Base-by-base conservation (phyloP, 345 rosid genomes). In the Brassica juncea region DNA sequence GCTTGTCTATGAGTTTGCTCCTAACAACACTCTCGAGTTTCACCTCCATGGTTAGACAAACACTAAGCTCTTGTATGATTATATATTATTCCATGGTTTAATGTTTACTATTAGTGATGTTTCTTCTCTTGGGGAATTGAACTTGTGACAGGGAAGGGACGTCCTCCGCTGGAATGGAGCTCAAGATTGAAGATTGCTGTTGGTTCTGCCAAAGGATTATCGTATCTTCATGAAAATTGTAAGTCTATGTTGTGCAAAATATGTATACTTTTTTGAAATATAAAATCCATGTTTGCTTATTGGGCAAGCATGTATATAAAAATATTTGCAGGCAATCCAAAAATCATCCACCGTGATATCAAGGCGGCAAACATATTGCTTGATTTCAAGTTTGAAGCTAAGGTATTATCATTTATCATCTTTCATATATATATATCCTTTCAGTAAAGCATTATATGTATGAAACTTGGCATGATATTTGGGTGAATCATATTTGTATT, bases 171-270 rank as follows among this genome's bases (percentile, higher is more conserved):
- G 92, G 89, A 82, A 39, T 94, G 93, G 94, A 70, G 83, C 12
- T 82, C 94, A 6, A 87, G 98, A 80, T 78, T 88, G 60, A 91
- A 79, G 81, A 89, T 94, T 76, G 95, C 98, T 3, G 14, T 91
- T 81, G 98, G 97, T 37, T 84, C 98, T 80, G 97, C 98, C 3
- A 94, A 86, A 82, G 99, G 99, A 65, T 85, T 94, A 31, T 94
- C 98, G 1, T 92, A 94, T 84, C 91, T 94, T 68, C 99, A 94
- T 58, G 99, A 94, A 90, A 96, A 92, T 82, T 94, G 99, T 89
- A 73, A 84, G 91, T 61, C 15, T 55, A 25, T 6, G 1, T 31
- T 66, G 1, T 34, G 8, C 32, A 68, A 27, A 37, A 5, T 58
- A 39, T 68, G 7, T 67, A 2, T 62, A 62, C 1, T 4, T 62